phyloP scores from a whole-genome alignment of 176 grass and related monocot genomes.

The Oryza punctata region DNA sequence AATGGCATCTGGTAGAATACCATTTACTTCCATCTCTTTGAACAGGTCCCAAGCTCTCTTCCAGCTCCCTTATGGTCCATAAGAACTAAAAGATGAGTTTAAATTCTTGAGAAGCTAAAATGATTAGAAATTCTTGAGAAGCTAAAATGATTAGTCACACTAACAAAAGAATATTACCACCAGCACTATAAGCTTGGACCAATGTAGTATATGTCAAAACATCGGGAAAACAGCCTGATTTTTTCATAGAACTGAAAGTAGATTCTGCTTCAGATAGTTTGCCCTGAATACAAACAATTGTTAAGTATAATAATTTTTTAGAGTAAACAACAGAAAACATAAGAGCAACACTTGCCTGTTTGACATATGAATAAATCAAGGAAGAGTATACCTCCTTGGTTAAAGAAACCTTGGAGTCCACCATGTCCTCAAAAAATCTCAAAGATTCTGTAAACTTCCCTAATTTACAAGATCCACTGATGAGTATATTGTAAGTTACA shows the following conservation, averaged over 20 bases:
- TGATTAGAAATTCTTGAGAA: neutral
- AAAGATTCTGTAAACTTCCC: conserved; percentile 68
- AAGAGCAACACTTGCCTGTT: conserved; percentile 59
- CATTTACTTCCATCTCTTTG: conserved; percentile 73
- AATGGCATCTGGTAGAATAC: conserved; percentile 66
- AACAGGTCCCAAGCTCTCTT: conserved; percentile 71
- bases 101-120: conserved; percentile 2
- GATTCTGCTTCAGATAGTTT: conserved; percentile 77
- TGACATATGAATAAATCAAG: conserved; percentile 83
- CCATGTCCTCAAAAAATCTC: conserved; percentile 86
- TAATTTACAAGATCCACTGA: conserved; percentile 76
- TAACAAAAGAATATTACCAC: conserved; percentile 62
- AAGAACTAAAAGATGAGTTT: conserved; percentile 48
- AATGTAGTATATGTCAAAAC: conserved; percentile 94
- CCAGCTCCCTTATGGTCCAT: conserved; percentile 67
- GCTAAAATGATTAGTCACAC: conserved; percentile 10
- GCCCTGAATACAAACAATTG: conserved; percentile 59
- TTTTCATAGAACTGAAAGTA: conserved; percentile 78
- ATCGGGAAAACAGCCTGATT: conserved; percentile 73
- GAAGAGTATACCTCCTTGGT: conserved; percentile 91
- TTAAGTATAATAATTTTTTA: conserved; percentile 37
- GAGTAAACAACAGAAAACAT: conserved; percentile 29
- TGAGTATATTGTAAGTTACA: conserved; percentile 87
- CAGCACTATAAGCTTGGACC: conserved; percentile 70
- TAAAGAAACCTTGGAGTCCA: conserved; percentile 61